Conservation (phyloP, 148 eudicot species). For the Rhododendron henanense region DNA sequence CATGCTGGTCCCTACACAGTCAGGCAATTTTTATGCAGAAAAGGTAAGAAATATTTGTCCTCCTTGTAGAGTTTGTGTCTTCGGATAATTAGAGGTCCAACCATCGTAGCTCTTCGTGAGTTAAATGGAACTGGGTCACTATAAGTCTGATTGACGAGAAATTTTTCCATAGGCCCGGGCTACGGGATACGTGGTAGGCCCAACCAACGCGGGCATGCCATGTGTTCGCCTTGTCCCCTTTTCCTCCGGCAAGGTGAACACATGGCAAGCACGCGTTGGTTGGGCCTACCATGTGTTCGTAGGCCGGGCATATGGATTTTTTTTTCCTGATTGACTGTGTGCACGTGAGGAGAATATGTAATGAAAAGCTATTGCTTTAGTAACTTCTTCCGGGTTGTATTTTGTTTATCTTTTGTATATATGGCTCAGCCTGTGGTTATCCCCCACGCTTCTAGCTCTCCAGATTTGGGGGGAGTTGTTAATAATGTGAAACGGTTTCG, state of each 20-base stretch:
- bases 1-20: not conserved
- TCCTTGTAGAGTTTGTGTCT: not conserved
- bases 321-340: not conserved
- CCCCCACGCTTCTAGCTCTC: not conserved
- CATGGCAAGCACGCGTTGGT: not conserved
- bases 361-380: not conserved
- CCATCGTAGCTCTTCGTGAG: not conserved
- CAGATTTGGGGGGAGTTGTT: not conserved
- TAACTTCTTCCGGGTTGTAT: not conserved
- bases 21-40: not conserved
- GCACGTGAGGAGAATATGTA: not conserved
- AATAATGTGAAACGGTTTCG: not conserved
- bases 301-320: not conserved
- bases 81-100: not conserved
- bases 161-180: not conserved
- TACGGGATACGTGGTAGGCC: not conserved
- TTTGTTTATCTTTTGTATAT: not conserved
- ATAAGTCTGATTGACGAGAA: not conserved
- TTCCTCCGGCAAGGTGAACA: not conserved
- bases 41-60: not conserved
- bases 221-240: not conserved
- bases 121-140: not conserved
- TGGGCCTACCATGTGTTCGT: not conserved
- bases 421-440: not conserved
- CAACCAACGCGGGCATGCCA: not conserved